These are phyloP conservation scores for Halenospora varia DNA, from an alignment of 495 filamentous ascomycete genomes.

Conservation along the genomic window DNA sequence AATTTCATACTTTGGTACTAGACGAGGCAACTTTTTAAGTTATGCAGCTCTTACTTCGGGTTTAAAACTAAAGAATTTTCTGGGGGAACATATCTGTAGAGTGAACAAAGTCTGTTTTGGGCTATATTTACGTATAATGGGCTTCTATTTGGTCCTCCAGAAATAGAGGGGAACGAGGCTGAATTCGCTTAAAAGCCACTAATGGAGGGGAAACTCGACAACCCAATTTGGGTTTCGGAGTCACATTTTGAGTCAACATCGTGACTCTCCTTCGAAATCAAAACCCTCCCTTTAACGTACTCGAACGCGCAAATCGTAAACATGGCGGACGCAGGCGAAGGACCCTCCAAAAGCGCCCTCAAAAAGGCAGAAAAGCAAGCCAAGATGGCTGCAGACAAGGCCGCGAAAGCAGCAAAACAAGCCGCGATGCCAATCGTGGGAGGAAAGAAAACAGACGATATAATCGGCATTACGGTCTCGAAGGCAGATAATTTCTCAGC, in stretches of 20 bases:
- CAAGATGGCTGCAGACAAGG: conserved; percentile 62
- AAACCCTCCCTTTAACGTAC: not conserved
- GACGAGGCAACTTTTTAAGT: no score
- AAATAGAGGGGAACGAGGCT: not conserved
- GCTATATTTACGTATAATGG: no score
- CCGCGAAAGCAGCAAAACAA: conserved; percentile 60
- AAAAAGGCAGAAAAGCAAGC: conserved; percentile 69
- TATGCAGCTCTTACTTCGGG: no score
- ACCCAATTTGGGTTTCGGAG: not conserved
- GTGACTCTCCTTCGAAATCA: not conserved
- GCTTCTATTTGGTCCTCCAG: not conserved
- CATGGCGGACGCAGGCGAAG: conserved; percentile 23
- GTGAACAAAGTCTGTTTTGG: no score
- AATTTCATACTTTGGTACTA: no score
- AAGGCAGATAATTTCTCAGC: conserved; percentile 85
- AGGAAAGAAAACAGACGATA: conserved; percentile 49
- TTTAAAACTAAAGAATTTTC: no score
- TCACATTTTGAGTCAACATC: not conserved
- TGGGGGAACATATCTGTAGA: no score
- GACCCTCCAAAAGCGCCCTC: conserved; percentile 40
- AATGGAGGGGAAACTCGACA: not conserved
- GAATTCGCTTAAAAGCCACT: conserved; percentile 1
- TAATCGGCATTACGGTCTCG: conserved; percentile 80
- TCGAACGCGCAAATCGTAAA: conserved; percentile 8
- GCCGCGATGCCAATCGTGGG: conserved; percentile 37